phyloP scores from a whole-genome alignment of 2,329 filamentous ascomycete species.

The Pestalotiopsis sp. region DNA sequence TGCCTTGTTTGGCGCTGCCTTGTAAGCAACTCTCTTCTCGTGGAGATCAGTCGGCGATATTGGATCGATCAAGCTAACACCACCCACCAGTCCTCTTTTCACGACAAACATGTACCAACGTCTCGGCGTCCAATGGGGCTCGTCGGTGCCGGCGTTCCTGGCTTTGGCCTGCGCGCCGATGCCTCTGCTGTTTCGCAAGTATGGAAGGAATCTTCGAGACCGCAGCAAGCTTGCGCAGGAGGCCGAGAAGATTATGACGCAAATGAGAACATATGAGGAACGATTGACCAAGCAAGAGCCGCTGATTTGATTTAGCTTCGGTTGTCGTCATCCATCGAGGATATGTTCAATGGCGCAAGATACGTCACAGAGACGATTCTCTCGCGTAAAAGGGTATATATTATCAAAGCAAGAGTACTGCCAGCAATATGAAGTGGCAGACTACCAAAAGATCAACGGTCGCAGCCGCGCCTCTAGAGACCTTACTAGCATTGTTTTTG shows the following conservation, averaged over 20 bases:
- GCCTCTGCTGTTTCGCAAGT: conserved; percentile 45
- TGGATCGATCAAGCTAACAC: neutral
- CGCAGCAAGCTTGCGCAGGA: conserved; percentile 52
- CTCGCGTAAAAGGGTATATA: no score
- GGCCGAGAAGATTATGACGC: neutral
- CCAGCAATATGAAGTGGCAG: no score
- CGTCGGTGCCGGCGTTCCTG: conserved; percentile 58
- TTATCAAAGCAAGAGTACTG: no score
- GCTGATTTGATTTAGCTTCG: neutral
- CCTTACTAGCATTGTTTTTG: no score
- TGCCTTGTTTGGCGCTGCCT: conserved; percentile 60
- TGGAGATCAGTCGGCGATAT: neutral
- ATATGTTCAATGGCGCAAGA: no score
- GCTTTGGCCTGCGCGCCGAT: conserved; percentile 46
- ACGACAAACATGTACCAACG: conserved; percentile 37
- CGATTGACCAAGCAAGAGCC: neutral
- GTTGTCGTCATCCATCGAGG: neutral
- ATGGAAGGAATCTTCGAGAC: conserved; percentile 49
- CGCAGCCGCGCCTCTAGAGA: no score
- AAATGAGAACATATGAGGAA: neutral
- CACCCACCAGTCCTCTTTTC: conserved; percentile 35
- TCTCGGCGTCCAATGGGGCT: conserved; percentile 60
- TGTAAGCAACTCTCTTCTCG: conserved; percentile 28
- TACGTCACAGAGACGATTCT: no score
- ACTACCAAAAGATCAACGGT: no score